These are phyloP conservation scores for Leptographium radiaticola DNA, from an alignment of 2,329 filamentous ascomycete species.

Conservation along the genomic window DNA sequence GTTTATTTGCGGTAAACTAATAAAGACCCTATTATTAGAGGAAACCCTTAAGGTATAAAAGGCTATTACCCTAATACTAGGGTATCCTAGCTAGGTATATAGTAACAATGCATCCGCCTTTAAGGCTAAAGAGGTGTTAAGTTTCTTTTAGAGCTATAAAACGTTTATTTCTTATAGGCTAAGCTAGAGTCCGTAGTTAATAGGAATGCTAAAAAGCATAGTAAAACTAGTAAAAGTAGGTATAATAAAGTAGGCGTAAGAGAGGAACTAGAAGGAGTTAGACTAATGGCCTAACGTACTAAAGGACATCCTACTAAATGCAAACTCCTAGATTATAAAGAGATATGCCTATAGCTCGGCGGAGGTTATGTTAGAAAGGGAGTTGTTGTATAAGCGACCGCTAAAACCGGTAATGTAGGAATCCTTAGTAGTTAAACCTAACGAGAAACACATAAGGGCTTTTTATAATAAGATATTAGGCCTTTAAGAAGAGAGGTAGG, in stretches of 20 bases:
- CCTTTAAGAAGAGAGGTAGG: background rate
- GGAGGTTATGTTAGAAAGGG: background rate
- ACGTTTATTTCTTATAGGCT: background rate
- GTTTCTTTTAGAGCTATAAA: background rate
- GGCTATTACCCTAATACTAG: background rate
- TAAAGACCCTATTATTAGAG: too few relatives aligned
- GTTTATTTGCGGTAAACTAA: background rate
- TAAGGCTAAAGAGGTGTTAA: background rate
- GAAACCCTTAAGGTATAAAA: too few relatives aligned
- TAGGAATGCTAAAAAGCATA: background rate
- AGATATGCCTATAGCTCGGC: background rate
- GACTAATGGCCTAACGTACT: background rate
- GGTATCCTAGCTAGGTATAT: background rate
- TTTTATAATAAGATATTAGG: background rate
- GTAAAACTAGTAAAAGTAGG: background rate
- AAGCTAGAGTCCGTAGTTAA: background rate
- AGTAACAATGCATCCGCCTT: background rate
- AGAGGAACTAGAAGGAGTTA: background rate
- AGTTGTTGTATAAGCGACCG: background rate
- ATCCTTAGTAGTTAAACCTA: too few relatives aligned
- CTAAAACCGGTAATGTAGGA: background rate
- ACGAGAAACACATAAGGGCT: background rate
- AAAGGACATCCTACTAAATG: background rate
- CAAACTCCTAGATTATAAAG: background rate
- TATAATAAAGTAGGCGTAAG: background rate